Conservation (phyloP, 176 grass and related monocot genomes). For the Juncus inflexus region DNA sequence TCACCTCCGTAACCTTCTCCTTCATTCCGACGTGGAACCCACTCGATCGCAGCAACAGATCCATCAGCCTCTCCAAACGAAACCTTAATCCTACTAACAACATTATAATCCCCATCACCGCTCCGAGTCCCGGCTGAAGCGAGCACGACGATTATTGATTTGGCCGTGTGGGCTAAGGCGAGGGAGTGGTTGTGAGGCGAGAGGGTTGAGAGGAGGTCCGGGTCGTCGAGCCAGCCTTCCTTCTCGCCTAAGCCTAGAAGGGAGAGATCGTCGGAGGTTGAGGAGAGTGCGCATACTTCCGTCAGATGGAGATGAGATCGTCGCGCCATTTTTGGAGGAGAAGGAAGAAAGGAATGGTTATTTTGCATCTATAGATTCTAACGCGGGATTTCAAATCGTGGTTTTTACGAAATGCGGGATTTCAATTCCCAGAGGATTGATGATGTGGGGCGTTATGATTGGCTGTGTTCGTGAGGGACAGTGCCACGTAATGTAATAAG, state of each 20-base stretch:
- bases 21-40: constrained; percentile 44
- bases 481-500: too few species aligned
- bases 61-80: constrained; percentile 49
- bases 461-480: too few species aligned
- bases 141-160: constrained; percentile 39
- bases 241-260: constrained; percentile 54
- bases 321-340: constrained; percentile 32
- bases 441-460: too few species aligned
- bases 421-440: too few species aligned
- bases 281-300: constrained; percentile 65
- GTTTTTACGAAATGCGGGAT: too few species aligned
- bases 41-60: constrained; percentile 57
- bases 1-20: neutral
- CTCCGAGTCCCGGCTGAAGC: constrained; percentile 10
- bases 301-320: constrained; percentile 52
- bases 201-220: constrained; percentile 55
- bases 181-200: constrained; percentile 39
- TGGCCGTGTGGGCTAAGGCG: constrained; percentile 43
- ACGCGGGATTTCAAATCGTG: too few species aligned
- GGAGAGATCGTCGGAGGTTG: constrained; percentile 38
- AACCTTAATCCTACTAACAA: constrained; percentile 33
- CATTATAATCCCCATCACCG: neutral
- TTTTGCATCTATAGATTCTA: neutral
- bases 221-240: constrained; percentile 81
- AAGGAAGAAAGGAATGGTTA: neutral